phyloP scores from a whole-genome alignment of 768 basidiomycete species.

The Mrakia gelida region DNA sequence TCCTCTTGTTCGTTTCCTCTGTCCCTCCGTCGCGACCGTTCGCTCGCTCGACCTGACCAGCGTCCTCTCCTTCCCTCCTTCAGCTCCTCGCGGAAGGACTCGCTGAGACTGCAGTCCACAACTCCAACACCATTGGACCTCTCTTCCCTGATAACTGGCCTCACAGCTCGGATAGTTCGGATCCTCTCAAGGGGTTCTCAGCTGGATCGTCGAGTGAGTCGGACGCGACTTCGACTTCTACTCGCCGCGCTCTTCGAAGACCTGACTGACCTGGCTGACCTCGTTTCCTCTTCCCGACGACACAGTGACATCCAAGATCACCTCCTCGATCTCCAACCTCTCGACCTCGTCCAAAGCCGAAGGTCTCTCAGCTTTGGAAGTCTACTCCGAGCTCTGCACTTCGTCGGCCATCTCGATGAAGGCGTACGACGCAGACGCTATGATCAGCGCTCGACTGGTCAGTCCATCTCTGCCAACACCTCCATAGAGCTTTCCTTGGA shows the following conservation, averaged over 20 bases:
- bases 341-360: background rate
- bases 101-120: conserved; percentile 23
- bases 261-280: background rate
- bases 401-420: background rate
- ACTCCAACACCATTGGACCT: background rate
- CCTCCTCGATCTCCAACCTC: background rate
- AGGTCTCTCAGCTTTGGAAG: background rate
- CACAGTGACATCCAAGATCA: background rate
- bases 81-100: conserved; percentile 27
- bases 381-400: background rate
- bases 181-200: background rate
- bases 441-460: conserved; percentile 13
- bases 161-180: background rate
- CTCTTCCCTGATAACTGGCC: conserved; percentile 26
- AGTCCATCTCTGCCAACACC: background rate
- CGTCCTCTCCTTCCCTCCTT: background rate
- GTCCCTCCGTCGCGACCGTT: too few relatives aligned
- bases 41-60: background rate
- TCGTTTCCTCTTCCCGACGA: background rate
- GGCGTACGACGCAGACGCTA: conserved; percentile 14
- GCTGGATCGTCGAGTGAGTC: background rate
- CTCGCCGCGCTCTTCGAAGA: too few relatives aligned
- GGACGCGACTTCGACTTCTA: background rate
- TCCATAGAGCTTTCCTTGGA: background rate
- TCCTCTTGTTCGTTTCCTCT: background rate